These are phyloP conservation scores for Talaromyces sp. DNA, from an alignment of 2,329 filamentous ascomycete species.

Conservation along the genomic window DNA sequence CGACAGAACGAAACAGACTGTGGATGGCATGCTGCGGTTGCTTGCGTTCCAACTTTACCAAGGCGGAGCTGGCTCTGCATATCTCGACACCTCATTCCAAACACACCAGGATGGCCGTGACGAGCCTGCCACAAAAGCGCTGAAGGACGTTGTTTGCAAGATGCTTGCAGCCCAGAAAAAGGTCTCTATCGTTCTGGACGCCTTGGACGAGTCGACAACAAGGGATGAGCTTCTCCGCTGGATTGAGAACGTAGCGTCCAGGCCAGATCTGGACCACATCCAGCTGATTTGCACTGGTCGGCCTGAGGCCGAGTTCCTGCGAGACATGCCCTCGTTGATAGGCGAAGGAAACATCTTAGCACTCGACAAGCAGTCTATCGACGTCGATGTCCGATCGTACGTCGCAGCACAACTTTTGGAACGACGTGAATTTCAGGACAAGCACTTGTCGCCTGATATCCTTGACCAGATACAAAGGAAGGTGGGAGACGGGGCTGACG, in stretches of 20 bases:
- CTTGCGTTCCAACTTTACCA: conserved; percentile 1
- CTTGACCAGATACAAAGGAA: background rate
- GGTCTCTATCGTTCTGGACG: conserved; percentile 14
- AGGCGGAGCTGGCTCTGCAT: background rate
- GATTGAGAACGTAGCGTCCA: conserved; percentile 3
- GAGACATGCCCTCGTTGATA: background rate
- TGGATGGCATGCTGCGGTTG: conserved; percentile 11
- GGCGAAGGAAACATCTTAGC: background rate
- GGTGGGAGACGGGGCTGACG: background rate
- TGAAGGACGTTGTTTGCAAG: background rate
- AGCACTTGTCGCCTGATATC: background rate
- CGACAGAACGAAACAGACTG: conserved; percentile 12
- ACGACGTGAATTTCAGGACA: background rate
- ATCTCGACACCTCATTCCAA: background rate
- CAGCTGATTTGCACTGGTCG: conserved; percentile 13
- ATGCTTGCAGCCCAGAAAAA: background rate
- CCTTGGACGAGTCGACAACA: conserved; percentile 15
- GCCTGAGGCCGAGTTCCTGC: conserved; percentile 12
- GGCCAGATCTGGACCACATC: background rate
- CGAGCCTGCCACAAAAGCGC: conserved; percentile 4
- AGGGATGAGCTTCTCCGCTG: conserved; percentile 7
- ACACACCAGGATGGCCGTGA: conserved; percentile 3
- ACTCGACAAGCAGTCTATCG: background rate
- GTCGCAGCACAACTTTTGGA: background rate
- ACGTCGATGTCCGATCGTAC: background rate